Conservation (phyloP, 2,329 filamentous ascomycete species). For the Magnaporthiopsis rhizophila region DNA sequence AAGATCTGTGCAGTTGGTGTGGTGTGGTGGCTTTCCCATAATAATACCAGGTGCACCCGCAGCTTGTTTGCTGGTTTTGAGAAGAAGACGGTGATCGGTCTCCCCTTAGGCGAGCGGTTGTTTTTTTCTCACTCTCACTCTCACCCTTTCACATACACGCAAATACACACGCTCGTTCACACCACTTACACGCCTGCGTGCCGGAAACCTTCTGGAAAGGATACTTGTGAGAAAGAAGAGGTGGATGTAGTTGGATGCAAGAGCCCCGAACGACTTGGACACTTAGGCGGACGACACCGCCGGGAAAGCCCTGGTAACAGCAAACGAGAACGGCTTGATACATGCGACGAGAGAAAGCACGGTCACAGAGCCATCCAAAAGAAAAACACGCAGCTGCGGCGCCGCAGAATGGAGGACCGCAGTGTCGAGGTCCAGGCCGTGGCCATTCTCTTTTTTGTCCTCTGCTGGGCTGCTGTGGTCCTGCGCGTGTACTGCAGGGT, state of each 20-base stretch:
- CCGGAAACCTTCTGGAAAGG: not conserved
- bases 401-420: slow-evolving; percentile 8
- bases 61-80: not conserved
- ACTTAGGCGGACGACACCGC: not conserved
- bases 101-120: not conserved
- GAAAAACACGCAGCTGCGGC: not conserved
- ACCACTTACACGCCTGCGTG: not conserved
- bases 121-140: not conserved
- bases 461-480: slow-evolving; percentile 9
- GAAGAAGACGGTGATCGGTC: not conserved
- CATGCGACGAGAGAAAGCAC: not conserved
- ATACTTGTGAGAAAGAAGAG: not conserved
- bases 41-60: not conserved
- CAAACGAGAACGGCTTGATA: not conserved
- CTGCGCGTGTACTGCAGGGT: slow-evolving; percentile 9
- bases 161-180: not conserved
- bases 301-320: not conserved
- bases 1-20: not conserved
- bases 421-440: slow-evolving; percentile 8
- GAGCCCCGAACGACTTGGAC: not conserved
- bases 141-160: not conserved
- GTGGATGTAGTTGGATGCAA: not conserved
- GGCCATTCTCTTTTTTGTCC: slow-evolving; percentile 9
- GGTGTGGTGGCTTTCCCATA: not conserved
- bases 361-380: not conserved